phyloP scores from a whole-genome alignment of 495 filamentous ascomycete species.

The Hyaloscypha hepaticicola region DNA sequence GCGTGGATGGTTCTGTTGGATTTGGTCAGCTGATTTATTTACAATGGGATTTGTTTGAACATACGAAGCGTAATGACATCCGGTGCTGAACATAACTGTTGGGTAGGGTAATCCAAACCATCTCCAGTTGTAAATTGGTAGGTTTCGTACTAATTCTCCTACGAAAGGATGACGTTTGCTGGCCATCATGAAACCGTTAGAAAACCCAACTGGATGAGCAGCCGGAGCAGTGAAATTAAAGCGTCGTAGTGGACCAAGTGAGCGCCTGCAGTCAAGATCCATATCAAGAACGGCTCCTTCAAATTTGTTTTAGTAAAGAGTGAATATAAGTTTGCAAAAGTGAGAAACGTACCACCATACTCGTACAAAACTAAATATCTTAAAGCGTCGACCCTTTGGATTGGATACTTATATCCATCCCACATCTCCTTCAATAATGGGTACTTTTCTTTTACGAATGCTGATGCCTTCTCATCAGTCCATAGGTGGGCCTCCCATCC shows the following conservation, averaged over 20 bases:
- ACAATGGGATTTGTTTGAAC: conserved; percentile 5
- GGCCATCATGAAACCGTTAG: conserved; percentile 46
- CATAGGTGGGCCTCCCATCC: conserved; percentile 39
- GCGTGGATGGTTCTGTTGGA: conserved; percentile 34
- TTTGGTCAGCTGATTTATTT: neutral
- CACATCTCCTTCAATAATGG: conserved; percentile 30
- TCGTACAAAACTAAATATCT: conserved; percentile 40
- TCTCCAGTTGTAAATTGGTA: conserved; percentile 36
- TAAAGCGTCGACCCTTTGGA: conserved; percentile 39
- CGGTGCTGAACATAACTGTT: conserved; percentile 46
- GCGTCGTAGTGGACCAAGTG: conserved; percentile 39
- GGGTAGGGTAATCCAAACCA: conserved; percentile 44
- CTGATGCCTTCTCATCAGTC: conserved; percentile 37
- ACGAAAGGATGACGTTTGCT: conserved; percentile 37
- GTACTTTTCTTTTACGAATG: conserved; percentile 34
- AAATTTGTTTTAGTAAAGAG: neutral
- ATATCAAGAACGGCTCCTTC: conserved; percentile 41
- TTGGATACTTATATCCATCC: conserved; percentile 34
- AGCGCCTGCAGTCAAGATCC: conserved; percentile 42
- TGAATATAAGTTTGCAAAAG: neutral
- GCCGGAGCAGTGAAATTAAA: conserved; percentile 43
- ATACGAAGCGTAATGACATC: conserved; percentile 43
- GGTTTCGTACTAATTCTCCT: conserved; percentile 34
- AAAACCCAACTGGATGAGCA: conserved; percentile 41
- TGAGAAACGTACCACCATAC: conserved; percentile 31